phyloP scores from a whole-genome alignment of 2,329 filamentous ascomycete species.

The Chalara sp. region DNA sequence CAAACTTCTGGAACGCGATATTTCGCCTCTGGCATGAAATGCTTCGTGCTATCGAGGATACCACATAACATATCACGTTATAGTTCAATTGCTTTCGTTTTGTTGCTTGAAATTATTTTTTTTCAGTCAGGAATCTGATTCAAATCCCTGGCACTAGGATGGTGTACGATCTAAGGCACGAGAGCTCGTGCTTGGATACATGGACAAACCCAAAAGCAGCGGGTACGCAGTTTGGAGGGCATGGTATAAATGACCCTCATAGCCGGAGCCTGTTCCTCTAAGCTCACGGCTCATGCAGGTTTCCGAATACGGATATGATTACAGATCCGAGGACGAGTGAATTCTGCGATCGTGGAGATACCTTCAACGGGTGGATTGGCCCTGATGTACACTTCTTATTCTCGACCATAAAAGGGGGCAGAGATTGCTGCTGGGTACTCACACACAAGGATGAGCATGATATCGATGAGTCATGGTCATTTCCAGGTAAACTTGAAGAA shows the following conservation, averaged over 20 bases:
- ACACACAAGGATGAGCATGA: constrained; percentile 39
- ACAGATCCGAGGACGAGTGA: no score
- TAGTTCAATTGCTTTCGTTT: no score
- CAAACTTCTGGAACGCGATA: no score
- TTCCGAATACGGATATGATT: no score
- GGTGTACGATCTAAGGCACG: constrained; percentile 36
- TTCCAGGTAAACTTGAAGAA: constrained; percentile 39
- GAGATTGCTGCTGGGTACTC: constrained; percentile 41
- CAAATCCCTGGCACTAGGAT: no score
- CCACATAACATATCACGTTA: no score
- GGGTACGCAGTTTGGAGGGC: constrained; percentile 48
- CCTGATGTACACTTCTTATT: constrained; percentile 37
- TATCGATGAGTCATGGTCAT: constrained; percentile 41
- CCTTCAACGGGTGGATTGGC: constrained; percentile 36
- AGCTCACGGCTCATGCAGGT: no score
- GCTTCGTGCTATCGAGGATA: no score
- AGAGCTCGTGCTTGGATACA: constrained; percentile 43
- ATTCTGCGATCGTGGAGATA: constrained; percentile 24
- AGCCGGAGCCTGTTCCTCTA: constrained; percentile 28
- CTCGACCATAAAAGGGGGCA: constrained; percentile 35
- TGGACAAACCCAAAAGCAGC: constrained; percentile 43
- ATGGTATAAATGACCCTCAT: constrained; percentile 31
- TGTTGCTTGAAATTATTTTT: no score
- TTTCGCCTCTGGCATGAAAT: no score
- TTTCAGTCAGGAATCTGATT: no score